Conservation (phyloP, 2,329 filamentous ascomycete genomes). For the Penicillium sp. region DNA sequence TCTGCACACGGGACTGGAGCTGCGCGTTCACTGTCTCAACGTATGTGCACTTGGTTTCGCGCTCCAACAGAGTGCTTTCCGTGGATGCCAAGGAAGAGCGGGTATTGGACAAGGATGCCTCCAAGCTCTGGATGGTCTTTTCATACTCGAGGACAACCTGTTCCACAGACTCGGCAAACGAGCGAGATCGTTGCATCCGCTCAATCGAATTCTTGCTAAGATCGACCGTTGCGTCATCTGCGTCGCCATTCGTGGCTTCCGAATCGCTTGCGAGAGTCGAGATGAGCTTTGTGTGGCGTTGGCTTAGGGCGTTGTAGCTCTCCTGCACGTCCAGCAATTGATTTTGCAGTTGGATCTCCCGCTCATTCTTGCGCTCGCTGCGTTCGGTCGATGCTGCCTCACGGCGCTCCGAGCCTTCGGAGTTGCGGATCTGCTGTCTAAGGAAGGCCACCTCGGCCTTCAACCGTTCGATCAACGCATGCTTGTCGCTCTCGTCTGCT, state of each 20-base stretch:
- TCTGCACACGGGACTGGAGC: conserved; percentile 84
- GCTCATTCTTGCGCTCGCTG: conserved; percentile 73
- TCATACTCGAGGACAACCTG: conserved; percentile 97
- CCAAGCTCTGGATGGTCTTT: conserved; percentile 92
- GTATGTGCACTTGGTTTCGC: conserved; percentile 90
- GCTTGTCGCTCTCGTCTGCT: conserved; percentile 85
- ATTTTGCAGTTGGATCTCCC: conserved; percentile 87
- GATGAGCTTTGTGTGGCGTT: conserved; percentile 93
- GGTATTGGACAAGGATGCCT: conserved; percentile 86
- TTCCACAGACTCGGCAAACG: conserved; percentile 92
- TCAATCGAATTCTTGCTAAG: conserved; percentile 77
- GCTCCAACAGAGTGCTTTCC: conserved; percentile 84
- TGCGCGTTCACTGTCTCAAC: conserved; percentile 89
- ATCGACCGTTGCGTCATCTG: conserved; percentile 52
- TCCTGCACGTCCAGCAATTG: conserved; percentile 90
- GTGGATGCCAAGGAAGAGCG: conserved; percentile 76
- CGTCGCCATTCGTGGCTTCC: conserved; percentile 51
- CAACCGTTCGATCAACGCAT: conserved; percentile 86
- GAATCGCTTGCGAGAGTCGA: conserved; percentile 85
- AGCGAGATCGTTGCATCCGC: conserved; percentile 88
- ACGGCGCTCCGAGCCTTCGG: conserved; percentile 64
- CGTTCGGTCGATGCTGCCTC: conserved; percentile 63
- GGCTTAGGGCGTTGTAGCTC: conserved; percentile 86
- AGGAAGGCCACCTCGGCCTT: conserved; percentile 92
- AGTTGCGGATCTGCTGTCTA: conserved; percentile 85